Evolutionary conservation across 116 monocot species (phyloP), one percentile per base, ranked within the genome.

Genomic region (Posidonia oceanica): DNA sequence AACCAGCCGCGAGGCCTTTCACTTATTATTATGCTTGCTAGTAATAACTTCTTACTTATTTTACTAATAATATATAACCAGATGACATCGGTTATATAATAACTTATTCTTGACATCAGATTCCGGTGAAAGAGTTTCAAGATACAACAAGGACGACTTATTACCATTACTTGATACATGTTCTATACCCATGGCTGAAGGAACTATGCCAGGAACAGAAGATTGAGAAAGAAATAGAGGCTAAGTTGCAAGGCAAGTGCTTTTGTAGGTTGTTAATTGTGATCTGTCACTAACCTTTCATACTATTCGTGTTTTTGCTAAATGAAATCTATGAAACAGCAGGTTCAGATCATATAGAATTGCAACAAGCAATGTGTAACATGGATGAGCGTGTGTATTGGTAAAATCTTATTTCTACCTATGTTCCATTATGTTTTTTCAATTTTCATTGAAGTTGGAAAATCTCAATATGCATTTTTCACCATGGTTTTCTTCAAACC

Each of bases 171-270:
- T 40, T 79, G 55, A 15, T 91, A 0, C 66, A 59, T 20, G 39
- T 77, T 55, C 48, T 87, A 22, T 79, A 80, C 62, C 91, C 87
- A 66, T 81, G 73, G 71, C 58, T 87, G 37, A 73, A 77, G 67
- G 42, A 81, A 12, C 21, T 87, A 13, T 57, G 62, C n/a, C n/a
- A 72, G 37, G 81, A 85, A 55, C 91, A 91, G 73, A 48, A 38
- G 14, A 7, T 18, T 23, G 91, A 91, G 79, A 91, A 79, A 57
- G 69, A 87, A 69, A 44, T 85, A 22, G 91, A 91, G 76, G 87
- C 87, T 55, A 73, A 67, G 52, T 69, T 77, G 44, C 63, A 74
- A 76, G 85, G 87, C 52, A 36, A 60, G 21, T 21, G 18, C 20
- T 13, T 60, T 60, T 60, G 60, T 39, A 4, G 18, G 52, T 68